A percentile compares a stretch with the other conserved stretches of the same genome.
phyloP scores from a whole-genome alignment of 169 alveolate genomes.

The Eimeria tenella region DNA sequence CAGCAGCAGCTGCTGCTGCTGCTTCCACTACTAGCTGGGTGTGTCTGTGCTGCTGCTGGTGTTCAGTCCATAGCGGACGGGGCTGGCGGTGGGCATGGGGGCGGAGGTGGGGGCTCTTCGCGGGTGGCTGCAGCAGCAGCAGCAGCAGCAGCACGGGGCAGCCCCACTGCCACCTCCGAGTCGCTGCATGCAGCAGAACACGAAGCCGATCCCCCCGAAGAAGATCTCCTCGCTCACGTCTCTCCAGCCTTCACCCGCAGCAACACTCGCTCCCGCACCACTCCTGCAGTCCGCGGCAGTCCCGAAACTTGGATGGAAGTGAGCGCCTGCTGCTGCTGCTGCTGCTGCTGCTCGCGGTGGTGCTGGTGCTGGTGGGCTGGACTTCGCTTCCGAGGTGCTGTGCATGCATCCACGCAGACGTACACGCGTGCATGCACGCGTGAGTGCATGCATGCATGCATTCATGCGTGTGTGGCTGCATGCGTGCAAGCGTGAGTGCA shows the following conservation, averaged over 20 bases:
- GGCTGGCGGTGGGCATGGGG: background rate
- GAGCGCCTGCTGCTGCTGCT: background rate
- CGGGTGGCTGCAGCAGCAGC: background rate
- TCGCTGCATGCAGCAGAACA: background rate
- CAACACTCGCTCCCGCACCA: conserved; percentile 3
- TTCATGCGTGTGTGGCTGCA: too few relatives aligned
- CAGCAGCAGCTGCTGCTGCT: background rate
- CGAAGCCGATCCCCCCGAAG: background rate
- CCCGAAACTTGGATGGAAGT: conserved; percentile 11
- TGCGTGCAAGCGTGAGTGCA: background rate
- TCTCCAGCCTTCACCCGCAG: conserved; percentile 5
- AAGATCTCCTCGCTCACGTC: background rate
- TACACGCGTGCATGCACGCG: background rate
- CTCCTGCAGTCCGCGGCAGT: background rate
- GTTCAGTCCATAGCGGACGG: background rate
- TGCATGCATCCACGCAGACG: too few relatives aligned
- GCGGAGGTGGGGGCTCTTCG: background rate
- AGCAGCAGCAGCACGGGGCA: background rate
- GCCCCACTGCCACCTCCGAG: background rate
- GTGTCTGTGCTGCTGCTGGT: background rate
- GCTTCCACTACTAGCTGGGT: background rate
- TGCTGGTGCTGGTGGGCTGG: too few relatives aligned
- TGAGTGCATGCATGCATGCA: background rate
- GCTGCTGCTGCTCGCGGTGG: too few relatives aligned
- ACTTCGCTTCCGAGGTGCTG: too few relatives aligned